Conservation (phyloP, 768 basidiomycete genomes). For the Lyophyllum shimeji region DNA sequence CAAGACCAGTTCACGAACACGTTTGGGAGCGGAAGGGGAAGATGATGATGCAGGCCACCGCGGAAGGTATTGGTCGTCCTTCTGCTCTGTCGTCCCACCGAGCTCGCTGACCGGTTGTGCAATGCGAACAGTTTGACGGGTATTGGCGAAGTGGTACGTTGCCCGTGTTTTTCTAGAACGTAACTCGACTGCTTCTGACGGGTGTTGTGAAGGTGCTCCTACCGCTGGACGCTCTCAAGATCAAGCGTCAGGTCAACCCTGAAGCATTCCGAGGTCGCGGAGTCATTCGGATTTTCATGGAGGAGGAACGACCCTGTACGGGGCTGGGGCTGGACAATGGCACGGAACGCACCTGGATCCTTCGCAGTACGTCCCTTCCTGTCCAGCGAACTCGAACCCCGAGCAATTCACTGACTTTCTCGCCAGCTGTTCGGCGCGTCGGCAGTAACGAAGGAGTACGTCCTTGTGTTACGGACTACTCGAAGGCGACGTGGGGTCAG, state of each 20-base stretch:
- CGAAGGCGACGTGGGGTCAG: conserved; percentile 93
- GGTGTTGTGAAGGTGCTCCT: conserved; percentile 66
- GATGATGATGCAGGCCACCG: conserved; percentile 92
- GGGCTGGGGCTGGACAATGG: conserved; percentile 99
- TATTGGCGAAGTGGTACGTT: conserved; percentile 91
- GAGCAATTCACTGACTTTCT: not conserved
- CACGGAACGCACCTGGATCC: conserved; percentile 92
- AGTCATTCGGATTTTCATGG: conserved; percentile 82
- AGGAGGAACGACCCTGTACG: conserved; percentile 94
- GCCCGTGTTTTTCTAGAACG: not conserved
- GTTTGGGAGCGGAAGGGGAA: conserved; percentile 97
- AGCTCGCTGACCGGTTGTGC: too few relatives aligned
- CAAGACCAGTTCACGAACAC: conserved; percentile 75
- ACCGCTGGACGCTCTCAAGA: conserved; percentile 95
- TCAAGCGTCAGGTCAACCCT: conserved; percentile 97
- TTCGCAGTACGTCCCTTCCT: conserved; percentile 71
- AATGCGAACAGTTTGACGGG: conserved; percentile 55
- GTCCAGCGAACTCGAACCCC: not conserved
- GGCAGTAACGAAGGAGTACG: conserved; percentile 90
- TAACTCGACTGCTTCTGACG: not conserved
- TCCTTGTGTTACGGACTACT: conserved; percentile 88
- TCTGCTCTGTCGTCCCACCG: too few relatives aligned
- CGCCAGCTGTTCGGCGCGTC: conserved; percentile 95
- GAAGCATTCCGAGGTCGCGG: conserved; percentile 97
- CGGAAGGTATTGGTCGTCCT: conserved; percentile 84